A percentile compares a stretch with the other conserved stretches of the same genome.
These are phyloP conservation scores for Phytophthora hibernalis DNA, from an alignment of 352 stramenopile species.

Conservation along the genomic window DNA sequence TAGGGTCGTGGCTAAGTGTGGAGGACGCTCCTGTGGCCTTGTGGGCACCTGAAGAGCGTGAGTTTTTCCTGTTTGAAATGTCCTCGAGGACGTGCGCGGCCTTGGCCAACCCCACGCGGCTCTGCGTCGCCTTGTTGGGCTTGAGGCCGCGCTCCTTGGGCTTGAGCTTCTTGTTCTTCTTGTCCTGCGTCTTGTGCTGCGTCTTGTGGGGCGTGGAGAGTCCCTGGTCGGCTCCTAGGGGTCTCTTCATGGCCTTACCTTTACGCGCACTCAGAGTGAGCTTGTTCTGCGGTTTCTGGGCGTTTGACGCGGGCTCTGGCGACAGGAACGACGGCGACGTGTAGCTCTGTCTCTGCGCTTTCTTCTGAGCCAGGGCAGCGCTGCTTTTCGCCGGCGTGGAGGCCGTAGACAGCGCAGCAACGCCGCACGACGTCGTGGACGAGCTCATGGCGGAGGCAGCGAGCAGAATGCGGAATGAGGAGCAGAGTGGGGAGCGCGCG, in stretches of 20 bases:
- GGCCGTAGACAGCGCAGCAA: constrained; percentile 9
- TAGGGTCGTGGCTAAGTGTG: constrained; percentile 29
- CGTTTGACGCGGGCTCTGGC: constrained; percentile 31
- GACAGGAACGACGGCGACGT: constrained; percentile 54
- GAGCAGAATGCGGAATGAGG: constrained; percentile 18
- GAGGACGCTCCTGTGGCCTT: constrained; percentile 3
- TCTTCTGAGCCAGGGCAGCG: not conserved
- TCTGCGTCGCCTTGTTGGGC: constrained; percentile 17
- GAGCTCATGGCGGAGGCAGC: constrained; percentile 17
- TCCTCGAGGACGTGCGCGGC: constrained; percentile 39
- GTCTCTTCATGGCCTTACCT: constrained; percentile 46
- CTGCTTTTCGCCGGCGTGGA: constrained; percentile 22
- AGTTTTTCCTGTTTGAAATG: constrained; percentile 45
- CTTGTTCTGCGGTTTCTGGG: constrained; percentile 37
- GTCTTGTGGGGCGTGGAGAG: constrained; percentile 11
- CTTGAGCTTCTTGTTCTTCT: constrained; percentile 40
- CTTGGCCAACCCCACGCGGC: constrained; percentile 11
- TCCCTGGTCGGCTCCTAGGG: constrained; percentile 32
- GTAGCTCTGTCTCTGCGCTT: constrained; percentile 16
- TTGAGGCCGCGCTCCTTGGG: constrained; percentile 26
- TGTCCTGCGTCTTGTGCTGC: constrained; percentile 13
- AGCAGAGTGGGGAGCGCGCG: not conserved
- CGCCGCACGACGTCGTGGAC: constrained; percentile 6
- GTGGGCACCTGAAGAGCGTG: not conserved
- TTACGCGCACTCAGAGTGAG: constrained; percentile 55